Conservation (phyloP, 2,329 filamentous ascomycete species). For the Sporothrix euskadiensis region DNA sequence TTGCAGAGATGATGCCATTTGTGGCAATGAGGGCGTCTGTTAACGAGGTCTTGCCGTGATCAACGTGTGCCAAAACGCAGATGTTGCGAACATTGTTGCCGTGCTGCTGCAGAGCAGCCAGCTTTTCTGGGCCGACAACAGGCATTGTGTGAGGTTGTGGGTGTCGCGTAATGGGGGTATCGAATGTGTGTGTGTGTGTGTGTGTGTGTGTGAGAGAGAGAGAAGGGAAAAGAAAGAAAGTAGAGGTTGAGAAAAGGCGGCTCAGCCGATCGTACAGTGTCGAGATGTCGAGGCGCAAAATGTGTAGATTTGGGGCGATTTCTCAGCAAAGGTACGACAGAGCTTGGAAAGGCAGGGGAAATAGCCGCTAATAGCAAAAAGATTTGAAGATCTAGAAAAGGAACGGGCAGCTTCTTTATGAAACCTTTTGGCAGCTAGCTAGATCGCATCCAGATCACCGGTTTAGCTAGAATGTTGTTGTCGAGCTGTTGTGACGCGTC, state of each 20-base stretch:
- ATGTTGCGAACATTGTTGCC: constrained; percentile 93
- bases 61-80: constrained; percentile 93
- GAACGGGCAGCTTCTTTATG: not conserved
- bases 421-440: not conserved
- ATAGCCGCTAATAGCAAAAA: not conserved
- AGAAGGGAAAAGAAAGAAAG: not conserved
- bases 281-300: not conserved
- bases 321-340: not conserved
- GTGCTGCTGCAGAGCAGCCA: constrained; percentile 85
- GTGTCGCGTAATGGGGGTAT: not conserved
- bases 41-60: constrained; percentile 97
- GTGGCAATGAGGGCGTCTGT: constrained; percentile 95
- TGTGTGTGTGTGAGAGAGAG: not conserved
- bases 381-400: not conserved
- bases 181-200: not conserved
- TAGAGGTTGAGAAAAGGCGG: not conserved
- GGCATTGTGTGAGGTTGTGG: constrained; percentile 62
- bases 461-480: not conserved
- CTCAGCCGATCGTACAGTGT: not conserved
- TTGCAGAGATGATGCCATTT: constrained; percentile 98
- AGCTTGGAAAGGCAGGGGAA: not conserved
- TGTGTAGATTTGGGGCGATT: not conserved
- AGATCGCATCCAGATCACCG: not conserved
- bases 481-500: not conserved
- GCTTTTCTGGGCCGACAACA: constrained; percentile 84